Evolutionary conservation across 345 rosid genomes (phyloP), one percentile per base, ranked within the genome.

Genomic region (Pseudoturritis turrita): DNA sequence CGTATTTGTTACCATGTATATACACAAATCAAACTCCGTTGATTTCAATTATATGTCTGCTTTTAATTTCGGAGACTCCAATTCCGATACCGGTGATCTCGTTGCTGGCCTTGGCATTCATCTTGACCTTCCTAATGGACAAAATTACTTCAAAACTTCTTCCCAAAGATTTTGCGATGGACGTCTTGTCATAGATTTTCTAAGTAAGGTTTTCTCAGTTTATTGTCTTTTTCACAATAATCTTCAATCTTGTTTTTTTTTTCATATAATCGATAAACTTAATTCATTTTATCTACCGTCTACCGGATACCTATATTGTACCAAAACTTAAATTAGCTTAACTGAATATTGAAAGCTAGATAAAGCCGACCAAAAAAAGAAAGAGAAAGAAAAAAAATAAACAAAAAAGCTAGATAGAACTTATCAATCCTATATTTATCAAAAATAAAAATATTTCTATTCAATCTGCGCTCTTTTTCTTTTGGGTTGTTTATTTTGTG

Each of bases 21-120:
- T 78, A 46, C 35, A 71, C 0, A 13, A 8, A 3, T 66, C 79
- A 21, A 62, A 19, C 15, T 75, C 92, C 0, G 11, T 74, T 13
- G 78, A 81, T 31, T 82, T 83, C 74, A 62, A 83, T 4, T 85
- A 80, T 65, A 69, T 83, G 1, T 65, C 88, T 3, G 85, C 79
- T 52, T 87, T 87, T 81, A 85, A 83, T 77, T 91, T 88, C 19
- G 92, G 97, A 44, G 96, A 87, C 64, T 88, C 96, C 1, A 89
- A 84, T 64, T 87, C 92, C 0, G 97, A 91, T 74, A 89, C 91
- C 0, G 88, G 96, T 6, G 82, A 81, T 37, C 75, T 75, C 10
- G 68, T 61, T 11, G 89, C 92, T 28, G 90, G 81, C 11, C 75
- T 77, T 4, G 93, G 89, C 53, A 10, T 78, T 72, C 71, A 10